These are phyloP conservation scores for Elsinoe arachidis DNA, from an alignment of 2,329 filamentous ascomycete genomes.

Conservation along the genomic window DNA sequence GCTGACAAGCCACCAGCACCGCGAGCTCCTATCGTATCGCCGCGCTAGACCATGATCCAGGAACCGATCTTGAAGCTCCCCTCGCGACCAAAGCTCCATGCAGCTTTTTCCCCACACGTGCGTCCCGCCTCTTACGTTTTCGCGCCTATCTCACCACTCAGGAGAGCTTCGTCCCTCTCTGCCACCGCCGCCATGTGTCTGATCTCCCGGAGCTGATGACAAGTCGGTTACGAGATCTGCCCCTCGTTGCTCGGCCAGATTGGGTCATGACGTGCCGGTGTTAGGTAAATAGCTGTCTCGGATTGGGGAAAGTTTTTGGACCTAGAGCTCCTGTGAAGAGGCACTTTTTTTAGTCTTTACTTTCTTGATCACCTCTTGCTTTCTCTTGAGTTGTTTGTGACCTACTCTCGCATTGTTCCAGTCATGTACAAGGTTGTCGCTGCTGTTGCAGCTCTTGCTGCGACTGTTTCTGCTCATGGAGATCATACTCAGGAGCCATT, in stretches of 20 bases:
- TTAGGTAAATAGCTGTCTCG: constrained; percentile 16
- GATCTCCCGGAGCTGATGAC: not conserved
- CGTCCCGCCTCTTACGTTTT: constrained; percentile 6
- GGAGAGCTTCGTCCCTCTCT: not conserved
- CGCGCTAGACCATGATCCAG: constrained; percentile 9
- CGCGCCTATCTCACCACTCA: not conserved
- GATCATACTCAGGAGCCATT: constrained; percentile 47
- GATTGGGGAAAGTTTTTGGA: not conserved
- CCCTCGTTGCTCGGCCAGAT: not conserved
- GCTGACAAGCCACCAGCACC: not conserved
- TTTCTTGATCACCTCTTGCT: not conserved
- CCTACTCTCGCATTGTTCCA: not conserved
- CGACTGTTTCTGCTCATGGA: constrained; percentile 51
- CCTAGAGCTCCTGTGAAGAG: constrained; percentile 4
- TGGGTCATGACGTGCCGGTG: constrained; percentile 14
- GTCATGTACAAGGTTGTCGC: constrained; percentile 18
- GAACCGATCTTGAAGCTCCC: constrained; percentile 2
- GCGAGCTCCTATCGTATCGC: not conserved
- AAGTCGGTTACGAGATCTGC: constrained; percentile 9
- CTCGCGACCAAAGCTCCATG: not conserved
- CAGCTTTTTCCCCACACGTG: not conserved
- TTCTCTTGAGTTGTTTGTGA: not conserved
- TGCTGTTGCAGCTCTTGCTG: constrained; percentile 35
- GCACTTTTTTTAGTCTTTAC: not conserved
- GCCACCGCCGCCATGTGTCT: constrained; percentile 6